phyloP scores from a whole-genome alignment of 129 eudicot genomes.

The Escallonia herrerae region DNA sequence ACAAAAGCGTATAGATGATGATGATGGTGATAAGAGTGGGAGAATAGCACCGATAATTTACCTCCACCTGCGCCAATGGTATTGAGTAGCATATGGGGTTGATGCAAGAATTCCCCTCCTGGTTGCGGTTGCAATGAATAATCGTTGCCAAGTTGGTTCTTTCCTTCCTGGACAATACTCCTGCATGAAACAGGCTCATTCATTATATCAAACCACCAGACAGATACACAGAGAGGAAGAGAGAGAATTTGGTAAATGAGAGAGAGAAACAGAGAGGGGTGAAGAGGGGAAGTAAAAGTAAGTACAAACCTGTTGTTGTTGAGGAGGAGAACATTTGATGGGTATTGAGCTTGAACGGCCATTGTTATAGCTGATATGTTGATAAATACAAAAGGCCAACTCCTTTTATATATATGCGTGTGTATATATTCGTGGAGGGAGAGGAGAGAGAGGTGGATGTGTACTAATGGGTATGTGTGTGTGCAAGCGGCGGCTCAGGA shows the following conservation, averaged over 20 bases:
- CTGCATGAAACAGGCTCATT: constrained; percentile 20
- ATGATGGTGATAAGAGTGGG: neutral
- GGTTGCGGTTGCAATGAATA: constrained; percentile 40
- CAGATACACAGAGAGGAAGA: neutral
- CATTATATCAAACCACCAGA: constrained; percentile 1
- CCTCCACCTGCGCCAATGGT: constrained; percentile 21
- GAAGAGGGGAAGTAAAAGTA: neutral
- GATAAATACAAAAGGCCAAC: too few relatives aligned
- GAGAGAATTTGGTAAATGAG: neutral
- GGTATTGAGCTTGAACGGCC: constrained; percentile 83
- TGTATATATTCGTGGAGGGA: too few relatives aligned
- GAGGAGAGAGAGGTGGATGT: neutral
- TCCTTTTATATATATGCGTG: too few relatives aligned
- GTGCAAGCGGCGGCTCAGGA: constrained; percentile 6
- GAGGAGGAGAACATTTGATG: constrained; percentile 44
- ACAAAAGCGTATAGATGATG: neutral
- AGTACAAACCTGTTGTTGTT: constrained; percentile 38
- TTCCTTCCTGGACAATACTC: constrained; percentile 31
- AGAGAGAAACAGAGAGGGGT: neutral
- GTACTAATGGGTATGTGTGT: neutral
- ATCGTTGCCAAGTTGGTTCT: constrained; percentile 22
- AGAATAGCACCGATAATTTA: neutral
- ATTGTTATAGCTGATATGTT: constrained; percentile 16
- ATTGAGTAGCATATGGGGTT: constrained; percentile 32
- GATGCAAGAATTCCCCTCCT: constrained; percentile 33